These are phyloP conservation scores for Coniosporium tulheliwenetii DNA, from an alignment of 2,329 filamentous ascomycete genomes.

Conservation along the genomic window DNA sequence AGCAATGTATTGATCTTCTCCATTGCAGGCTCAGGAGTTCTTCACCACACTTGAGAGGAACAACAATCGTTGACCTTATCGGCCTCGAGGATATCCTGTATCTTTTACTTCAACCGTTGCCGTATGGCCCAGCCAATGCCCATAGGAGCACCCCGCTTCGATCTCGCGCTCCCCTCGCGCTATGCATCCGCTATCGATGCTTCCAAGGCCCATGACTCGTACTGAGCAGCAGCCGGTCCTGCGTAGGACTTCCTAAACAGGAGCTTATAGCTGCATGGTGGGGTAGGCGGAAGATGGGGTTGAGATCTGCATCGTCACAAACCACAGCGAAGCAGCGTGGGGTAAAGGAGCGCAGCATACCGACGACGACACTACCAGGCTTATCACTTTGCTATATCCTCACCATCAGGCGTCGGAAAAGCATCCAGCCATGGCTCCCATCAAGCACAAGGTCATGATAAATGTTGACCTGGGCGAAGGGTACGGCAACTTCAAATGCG, in stretches of 20 bases:
- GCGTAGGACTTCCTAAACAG: no score
- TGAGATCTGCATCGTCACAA: background rate
- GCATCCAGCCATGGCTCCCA: slow-evolving; percentile 26
- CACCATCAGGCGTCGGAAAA: background rate
- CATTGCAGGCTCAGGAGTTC: slow-evolving; percentile 10
- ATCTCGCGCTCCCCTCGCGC: no score
- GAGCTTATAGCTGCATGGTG: no score
- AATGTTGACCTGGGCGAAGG: slow-evolving; percentile 39
- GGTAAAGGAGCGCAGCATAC: background rate
- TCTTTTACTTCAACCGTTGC: no score
- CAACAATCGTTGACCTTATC: no score
- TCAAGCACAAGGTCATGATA: slow-evolving; percentile 36
- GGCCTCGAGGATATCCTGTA: no score
- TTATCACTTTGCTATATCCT: background rate
- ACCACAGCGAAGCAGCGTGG: background rate
- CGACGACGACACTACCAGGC: background rate
- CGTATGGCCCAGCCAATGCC: no score
- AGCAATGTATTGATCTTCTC: slow-evolving; percentile 34
- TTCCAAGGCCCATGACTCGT: no score
- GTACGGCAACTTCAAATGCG: slow-evolving; percentile 34
- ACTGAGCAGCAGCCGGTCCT: no score
- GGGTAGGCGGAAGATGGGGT: no score
- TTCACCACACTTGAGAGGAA: background rate
- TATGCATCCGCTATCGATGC: no score
- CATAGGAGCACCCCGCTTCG: no score